Evolutionary conservation across 768 basidiomycete species (phyloP), one percentile per base, ranked within the genome.

Genomic region (Daedalea quercina): DNA sequence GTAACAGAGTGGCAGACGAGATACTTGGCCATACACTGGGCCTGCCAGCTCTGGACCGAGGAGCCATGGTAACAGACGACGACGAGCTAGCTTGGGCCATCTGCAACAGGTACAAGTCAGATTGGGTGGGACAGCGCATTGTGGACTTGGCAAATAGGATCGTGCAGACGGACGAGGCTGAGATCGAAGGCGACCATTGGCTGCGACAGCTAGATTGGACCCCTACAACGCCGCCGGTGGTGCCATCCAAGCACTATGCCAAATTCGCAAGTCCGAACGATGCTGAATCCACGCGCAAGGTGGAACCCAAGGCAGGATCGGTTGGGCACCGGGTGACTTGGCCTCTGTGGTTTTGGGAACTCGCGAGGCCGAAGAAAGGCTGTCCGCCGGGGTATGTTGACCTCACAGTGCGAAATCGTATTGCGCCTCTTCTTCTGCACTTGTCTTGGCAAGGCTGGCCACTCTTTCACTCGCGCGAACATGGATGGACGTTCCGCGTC

Each of bases 281-380:
- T n/a, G n/a, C n/a, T n/a, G n/a, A n/a, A n/a, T n/a, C n/a, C n/a
- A n/a, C n/a, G n/a, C n/a, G n/a, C n/a, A n/a, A n/a, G n/a, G n/a
- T n/a, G n/a, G n/a, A n/a, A n/a, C n/a, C n/a, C n/a, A n/a, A n/a
- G n/a, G n/a, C n/a, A n/a, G n/a, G n/a, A n/a, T n/a, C n/a, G n/a
- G n/a, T n/a, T n/a, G n/a, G n/a, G n/a, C n/a, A n/a, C n/a, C n/a
- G n/a, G n/a, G 76, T 84, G 0, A 51, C 74, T n/a, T 97, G 94
- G 93, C 95, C 94, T 1, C 89, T 90, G 65, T 98, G 96, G 96
- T 99, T 90, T 64, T 93, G 87, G 89, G 94, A 97, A 23, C 79
- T 91, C 2, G 74, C 85, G 2, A 83, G 76, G 60, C 90, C 86
- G 2, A 86, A 79, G 70, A 85, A 84, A 64, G 82, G 73, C 53